Conservation (phyloP, 331 rosid species). For the Telfairia occidentalis region DNA sequence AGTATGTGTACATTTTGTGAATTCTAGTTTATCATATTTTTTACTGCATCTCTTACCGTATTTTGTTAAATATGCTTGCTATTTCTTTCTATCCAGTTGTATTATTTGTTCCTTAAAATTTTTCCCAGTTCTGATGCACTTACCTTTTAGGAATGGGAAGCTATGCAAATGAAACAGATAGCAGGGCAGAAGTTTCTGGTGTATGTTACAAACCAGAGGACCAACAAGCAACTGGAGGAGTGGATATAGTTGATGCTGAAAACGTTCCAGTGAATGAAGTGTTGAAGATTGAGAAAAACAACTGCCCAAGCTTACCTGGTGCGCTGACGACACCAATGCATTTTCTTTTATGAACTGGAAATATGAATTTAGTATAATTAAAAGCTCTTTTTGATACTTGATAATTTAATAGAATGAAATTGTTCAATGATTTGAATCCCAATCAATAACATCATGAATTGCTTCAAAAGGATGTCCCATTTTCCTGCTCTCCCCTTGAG, state of each 20-base stretch:
- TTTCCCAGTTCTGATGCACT: conserved; percentile 17
- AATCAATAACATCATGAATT: neutral
- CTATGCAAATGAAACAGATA: conserved; percentile 19
- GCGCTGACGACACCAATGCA: conserved; percentile 13
- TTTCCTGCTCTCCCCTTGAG: neutral
- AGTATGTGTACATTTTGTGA: neutral
- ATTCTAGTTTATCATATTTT: neutral
- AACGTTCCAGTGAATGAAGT: conserved; percentile 19
- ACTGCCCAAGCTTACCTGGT: conserved; percentile 30
- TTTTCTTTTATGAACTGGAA: neutral
- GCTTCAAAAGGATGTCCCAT: neutral
- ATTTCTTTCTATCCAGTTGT: neutral
- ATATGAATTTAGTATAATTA: neutral
- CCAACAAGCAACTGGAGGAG: conserved; percentile 16
- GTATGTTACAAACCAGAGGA: conserved; percentile 20
- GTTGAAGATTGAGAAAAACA: conserved; percentile 20
- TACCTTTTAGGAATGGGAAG: conserved; percentile 31
- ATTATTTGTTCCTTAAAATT: neutral
- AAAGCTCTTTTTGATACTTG: neutral
- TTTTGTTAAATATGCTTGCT: neutral
- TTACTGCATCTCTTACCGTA: neutral
- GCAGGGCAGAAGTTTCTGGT: conserved; percentile 15
- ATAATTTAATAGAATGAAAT: neutral
- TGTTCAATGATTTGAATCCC: neutral
- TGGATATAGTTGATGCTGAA: conserved; percentile 14